Conservation (phyloP, 305 asterid species). For the Ajuga reptans region DNA sequence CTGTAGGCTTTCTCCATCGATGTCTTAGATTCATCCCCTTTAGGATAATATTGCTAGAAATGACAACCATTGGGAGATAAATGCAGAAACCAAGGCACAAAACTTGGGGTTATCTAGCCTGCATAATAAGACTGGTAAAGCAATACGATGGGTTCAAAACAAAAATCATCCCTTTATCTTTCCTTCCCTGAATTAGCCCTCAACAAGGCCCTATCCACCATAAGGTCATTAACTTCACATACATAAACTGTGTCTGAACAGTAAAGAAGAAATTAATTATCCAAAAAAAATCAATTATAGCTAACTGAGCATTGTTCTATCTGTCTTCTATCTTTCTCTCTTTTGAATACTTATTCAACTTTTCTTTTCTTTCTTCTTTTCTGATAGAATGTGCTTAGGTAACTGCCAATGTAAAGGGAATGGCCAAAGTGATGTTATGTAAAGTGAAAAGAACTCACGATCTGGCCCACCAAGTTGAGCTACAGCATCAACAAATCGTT, state of each 20-base stretch:
- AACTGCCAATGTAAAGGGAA: neutral
- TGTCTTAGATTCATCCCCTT: neutral
- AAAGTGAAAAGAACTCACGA: slow-evolving; percentile 41
- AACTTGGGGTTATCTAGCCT: neutral
- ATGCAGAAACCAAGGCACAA: slow-evolving; percentile 5
- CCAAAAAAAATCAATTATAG: neutral
- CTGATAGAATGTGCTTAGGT: neutral
- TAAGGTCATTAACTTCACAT: neutral
- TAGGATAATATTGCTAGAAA: neutral
- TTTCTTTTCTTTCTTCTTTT: neutral
- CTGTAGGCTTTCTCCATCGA: neutral
- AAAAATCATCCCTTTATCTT: neutral
- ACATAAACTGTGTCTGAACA: neutral
- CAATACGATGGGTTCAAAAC: neutral
- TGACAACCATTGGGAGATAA: neutral
- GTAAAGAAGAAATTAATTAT: neutral
- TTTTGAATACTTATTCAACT: neutral
- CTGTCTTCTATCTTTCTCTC: neutral
- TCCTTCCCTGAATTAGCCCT: neutral
- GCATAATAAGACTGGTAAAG: neutral
- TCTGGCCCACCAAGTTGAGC: slow-evolving; percentile 94
- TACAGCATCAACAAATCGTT: slow-evolving; percentile 79
- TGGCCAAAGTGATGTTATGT: neutral
- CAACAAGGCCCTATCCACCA: slow-evolving; percentile 11
- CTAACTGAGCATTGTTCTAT: neutral